A percentile compares a stretch with the other conserved stretches of the same genome.
phyloP scores from a whole-genome alignment of 2,329 filamentous ascomycete genomes.

The Paramyrothecium sp. region DNA sequence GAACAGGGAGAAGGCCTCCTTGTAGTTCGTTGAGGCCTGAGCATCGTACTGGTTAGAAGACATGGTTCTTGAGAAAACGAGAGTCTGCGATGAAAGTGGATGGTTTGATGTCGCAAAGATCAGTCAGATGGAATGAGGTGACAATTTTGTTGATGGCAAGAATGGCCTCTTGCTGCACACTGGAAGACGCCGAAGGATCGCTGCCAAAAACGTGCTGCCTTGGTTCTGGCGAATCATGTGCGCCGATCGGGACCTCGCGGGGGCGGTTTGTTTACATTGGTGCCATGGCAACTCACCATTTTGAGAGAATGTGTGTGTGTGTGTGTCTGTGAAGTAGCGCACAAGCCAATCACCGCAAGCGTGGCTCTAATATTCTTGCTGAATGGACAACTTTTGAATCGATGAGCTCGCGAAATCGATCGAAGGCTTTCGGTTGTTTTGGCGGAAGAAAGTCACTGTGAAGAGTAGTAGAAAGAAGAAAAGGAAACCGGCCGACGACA shows the following conservation, averaged over 20 bases:
- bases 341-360: background rate
- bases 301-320: too few relatives aligned
- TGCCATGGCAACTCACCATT: conserved; percentile 39
- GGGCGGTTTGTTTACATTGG: conserved; percentile 32
- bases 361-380: too few relatives aligned
- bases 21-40: conserved; percentile 93
- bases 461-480: conserved; percentile 13
- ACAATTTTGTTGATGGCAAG: conserved; percentile 13
- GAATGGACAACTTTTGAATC: too few relatives aligned
- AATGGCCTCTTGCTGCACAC: background rate
- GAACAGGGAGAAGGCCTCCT: conserved; percentile 99
- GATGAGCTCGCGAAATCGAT: background rate
- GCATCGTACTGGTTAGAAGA: conserved; percentile 52
- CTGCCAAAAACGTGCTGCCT: background rate
- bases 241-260: conserved; percentile 17
- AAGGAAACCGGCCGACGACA: conserved; percentile 11
- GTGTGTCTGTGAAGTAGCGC: background rate
- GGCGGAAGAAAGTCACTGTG: too few relatives aligned
- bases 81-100: conserved; percentile 9
- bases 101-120: conserved; percentile 11
- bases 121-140: conserved; percentile 3
- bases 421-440: too few relatives aligned
- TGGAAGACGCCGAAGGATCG: background rate
- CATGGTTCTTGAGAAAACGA: conserved; percentile 41
- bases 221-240: conserved; percentile 29